Evolutionary conservation across 176 grass and related monocot genomes (phyloP), one percentile per base, ranked within the genome.

Genomic region (Lolium multiflorum): DNA sequence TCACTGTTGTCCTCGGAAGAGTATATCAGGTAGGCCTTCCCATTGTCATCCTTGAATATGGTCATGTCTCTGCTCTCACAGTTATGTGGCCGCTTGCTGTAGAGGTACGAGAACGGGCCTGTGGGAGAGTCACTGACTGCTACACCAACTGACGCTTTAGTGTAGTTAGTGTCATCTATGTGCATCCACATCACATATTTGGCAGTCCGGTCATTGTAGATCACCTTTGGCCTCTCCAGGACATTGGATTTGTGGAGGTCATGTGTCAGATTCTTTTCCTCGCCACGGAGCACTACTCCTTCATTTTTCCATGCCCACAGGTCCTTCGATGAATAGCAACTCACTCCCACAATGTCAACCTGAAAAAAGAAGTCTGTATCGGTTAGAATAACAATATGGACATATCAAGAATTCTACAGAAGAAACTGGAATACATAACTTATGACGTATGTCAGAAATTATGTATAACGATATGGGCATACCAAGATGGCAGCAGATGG

Each of bases 181-280:
- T 97, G 97, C 94, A 99, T 97, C 97, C 97, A 99, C 97, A 99
- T 99, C 82, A 99, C 90, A 37, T 99, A 99, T 65, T 87, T 85
- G 72, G 86, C 80, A 9, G 92, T 93, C 39, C 71, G 74, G 31
- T 94, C 92, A 73, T 99, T 99, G 87, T 94, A 97, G 81, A 99
- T 94, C 84, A 99, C 97, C 68, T 99, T 99, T 41, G 97, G 97
- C 47, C 97, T 93, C 92, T 99, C 97, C 18, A 99, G 82, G 75
- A 99, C 97, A 66, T 99, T 99, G 83, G 90, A 97, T 88, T 90
- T 93, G 85, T 99, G 89, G 61, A 99, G 92, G 47, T 99, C 94
- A 85, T 97, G 97, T 86, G 92, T 88, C 37, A 87, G 67, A 54
- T 94, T 88, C 20, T 73, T 94, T 87, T 99, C 61, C 79, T 94